These are phyloP conservation scores for Aspergillus sp. DNA, from an alignment of 2,329 filamentous ascomycete species.

Conservation along the genomic window DNA sequence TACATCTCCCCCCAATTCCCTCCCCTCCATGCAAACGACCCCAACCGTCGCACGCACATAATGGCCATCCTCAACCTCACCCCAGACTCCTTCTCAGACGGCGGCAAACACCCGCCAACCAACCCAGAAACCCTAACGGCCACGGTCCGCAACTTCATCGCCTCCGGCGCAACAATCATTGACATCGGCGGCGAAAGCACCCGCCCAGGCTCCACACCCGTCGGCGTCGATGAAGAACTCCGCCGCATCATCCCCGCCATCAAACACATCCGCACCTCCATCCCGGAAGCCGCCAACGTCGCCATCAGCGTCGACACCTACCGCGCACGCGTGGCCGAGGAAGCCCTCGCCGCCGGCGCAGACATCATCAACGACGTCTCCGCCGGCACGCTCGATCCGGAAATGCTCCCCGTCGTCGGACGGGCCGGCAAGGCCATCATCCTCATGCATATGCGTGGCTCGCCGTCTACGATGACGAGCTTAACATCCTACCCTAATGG, in stretches of 20 bases:
- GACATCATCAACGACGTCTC: conserved; percentile 96
- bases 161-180: conserved; percentile 74
- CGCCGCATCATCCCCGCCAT: conserved; percentile 79
- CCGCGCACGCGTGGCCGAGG: conserved; percentile 76
- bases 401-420: conserved; percentile 81
- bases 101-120: conserved; percentile 61
- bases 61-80: conserved; percentile 97
- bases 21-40: conserved; percentile 59
- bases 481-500: conserved; percentile 69
- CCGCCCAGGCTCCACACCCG: conserved; percentile 69
- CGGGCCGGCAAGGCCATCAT: conserved; percentile 74
- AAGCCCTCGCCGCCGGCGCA: conserved; percentile 74
- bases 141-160: conserved; percentile 63
- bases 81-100: conserved; percentile 95
- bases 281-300: conserved; percentile 63
- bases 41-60: conserved; percentile 65
- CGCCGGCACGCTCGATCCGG: conserved; percentile 72
- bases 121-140: conserved; percentile 52
- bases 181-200: conserved; percentile 95
- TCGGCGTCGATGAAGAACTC: conserved; percentile 72
- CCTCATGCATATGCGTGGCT: conserved; percentile 93
- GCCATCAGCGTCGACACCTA: conserved; percentile 92
- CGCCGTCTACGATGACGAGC: conserved; percentile 74
- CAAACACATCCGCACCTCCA: conserved; percentile 62
- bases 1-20: conserved; percentile 41